Percentiles rank a stretch among this genome's conserved stretches.
phyloP scores from a whole-genome alignment of 2,329 filamentous ascomycete species.

The Ophiostoma sp. region DNA sequence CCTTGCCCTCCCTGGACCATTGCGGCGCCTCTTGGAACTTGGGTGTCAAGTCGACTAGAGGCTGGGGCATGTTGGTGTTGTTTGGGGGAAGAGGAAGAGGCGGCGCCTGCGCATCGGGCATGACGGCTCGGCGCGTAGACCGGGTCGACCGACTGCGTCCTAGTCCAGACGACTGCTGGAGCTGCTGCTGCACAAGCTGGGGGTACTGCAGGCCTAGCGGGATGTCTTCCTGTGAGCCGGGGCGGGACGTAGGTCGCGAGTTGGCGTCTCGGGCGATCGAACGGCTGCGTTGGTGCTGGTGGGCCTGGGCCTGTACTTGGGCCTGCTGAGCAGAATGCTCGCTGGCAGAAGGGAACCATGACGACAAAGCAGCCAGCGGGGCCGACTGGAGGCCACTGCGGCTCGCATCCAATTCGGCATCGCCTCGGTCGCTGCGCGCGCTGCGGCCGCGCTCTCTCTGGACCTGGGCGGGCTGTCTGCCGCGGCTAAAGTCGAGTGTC shows the following conservation, averaged over 20 bases:
- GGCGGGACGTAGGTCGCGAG: constrained; percentile 13
- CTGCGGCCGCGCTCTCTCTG: constrained; percentile 36
- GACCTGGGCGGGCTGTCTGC: constrained; percentile 34
- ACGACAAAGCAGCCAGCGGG: constrained; percentile 16
- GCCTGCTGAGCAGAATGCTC: constrained; percentile 29
- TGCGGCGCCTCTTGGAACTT: constrained; percentile 59
- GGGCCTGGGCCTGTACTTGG: constrained; percentile 3
- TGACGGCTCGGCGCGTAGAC: not conserved
- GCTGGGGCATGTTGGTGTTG: constrained; percentile 40
- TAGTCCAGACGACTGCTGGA: constrained; percentile 18
- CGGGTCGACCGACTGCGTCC: constrained; percentile 19
- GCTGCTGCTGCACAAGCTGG: constrained; percentile 19
- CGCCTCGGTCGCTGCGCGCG: constrained; percentile 35
- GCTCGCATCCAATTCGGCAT: not conserved
- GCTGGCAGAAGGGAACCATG: constrained; percentile 39
- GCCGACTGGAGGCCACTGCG: not conserved
- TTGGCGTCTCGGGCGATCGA: constrained; percentile 15
- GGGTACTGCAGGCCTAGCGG: constrained; percentile 22
- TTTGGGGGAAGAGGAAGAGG: constrained; percentile 45
- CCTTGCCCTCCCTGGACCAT: constrained; percentile 48
- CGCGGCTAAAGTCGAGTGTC: constrained; percentile 58
- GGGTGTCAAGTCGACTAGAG: constrained; percentile 63
- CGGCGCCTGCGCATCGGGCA: not conserved
- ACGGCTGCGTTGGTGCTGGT: constrained; percentile 14
- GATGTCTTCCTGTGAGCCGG: constrained; percentile 24